Percentiles rank a stretch among this genome's conserved stretches.
phyloP scores from a whole-genome alignment of 306 rosid species.

The Alnus rubra region DNA sequence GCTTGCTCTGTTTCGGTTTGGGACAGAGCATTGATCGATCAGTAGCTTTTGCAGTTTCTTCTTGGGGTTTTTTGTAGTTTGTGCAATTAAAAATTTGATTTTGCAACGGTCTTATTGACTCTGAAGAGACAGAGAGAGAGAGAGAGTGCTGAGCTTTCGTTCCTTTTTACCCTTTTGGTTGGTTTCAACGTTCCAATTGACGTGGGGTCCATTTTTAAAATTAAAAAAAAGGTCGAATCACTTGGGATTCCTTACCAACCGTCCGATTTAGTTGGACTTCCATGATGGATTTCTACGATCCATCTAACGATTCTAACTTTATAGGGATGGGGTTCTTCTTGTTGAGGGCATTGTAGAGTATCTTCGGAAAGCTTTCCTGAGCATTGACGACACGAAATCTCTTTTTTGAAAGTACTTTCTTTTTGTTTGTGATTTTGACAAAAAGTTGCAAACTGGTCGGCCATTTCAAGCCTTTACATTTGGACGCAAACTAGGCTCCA shows the following conservation, averaged over 20 bases:
- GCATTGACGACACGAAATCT: no score
- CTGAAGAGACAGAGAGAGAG: constrained; percentile 23
- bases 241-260: constrained; percentile 12
- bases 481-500: neutral
- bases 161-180: neutral
- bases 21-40: constrained; percentile 19
- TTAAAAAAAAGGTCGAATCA: neutral
- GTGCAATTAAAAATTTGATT: constrained; percentile 23
- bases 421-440: neutral
- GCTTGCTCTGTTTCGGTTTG: neutral
- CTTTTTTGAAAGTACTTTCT: no score
- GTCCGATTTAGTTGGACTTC: constrained; percentile 10
- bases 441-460: neutral
- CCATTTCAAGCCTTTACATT: neutral
- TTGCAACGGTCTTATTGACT: constrained; percentile 65
- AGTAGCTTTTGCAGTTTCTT: constrained; percentile 25
- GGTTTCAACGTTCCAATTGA: constrained; percentile 47
- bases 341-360: neutral
- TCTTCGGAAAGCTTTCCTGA: no score
- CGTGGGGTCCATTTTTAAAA: constrained; percentile 29
- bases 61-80: constrained; percentile 19
- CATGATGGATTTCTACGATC: constrained; percentile 1
- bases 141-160: neutral
- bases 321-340: neutral
- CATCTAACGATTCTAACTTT: neutral